These are phyloP conservation scores for Colletotrichum sp. DNA, from an alignment of 2,329 filamentous ascomycete genomes.

Conservation along the genomic window DNA sequence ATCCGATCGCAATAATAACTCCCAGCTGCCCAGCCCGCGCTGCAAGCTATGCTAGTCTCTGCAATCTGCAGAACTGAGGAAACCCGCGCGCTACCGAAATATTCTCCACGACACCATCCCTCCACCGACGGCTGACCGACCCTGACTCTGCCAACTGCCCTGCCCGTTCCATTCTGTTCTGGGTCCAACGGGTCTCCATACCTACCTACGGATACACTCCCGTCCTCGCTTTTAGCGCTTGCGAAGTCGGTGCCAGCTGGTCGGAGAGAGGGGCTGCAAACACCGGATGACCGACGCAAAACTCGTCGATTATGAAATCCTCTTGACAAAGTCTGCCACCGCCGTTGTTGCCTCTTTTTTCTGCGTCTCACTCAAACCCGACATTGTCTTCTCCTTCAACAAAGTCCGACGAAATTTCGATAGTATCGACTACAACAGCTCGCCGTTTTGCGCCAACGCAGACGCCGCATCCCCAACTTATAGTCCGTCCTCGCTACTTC, in stretches of 20 bases:
- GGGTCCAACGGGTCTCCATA: slow-evolving; percentile 5
- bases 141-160: not conserved
- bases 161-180: not conserved
- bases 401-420: not conserved
- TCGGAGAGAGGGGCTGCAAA: slow-evolving; percentile 15
- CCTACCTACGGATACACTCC: not conserved
- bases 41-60: not conserved
- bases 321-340: not conserved
- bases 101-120: slow-evolving; percentile 12
- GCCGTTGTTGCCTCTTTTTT: not conserved
- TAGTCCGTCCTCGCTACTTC: slow-evolving; percentile 1
- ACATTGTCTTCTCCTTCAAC: not conserved
- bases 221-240: slow-evolving; percentile 13
- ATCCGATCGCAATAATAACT: not conserved
- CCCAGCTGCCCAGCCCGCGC: not conserved
- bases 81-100: not conserved
- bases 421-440: not conserved
- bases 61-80: not conserved
- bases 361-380: not conserved
- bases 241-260: slow-evolving; percentile 11
- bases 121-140: slow-evolving; percentile 3
- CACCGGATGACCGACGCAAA: slow-evolving; percentile 15
- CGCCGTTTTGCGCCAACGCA: not conserved
- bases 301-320: slow-evolving; percentile 15
- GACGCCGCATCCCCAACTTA: not conserved